Evolutionary conservation across 225 moss, liverwort and hornwort species (phyloP), one percentile per base, ranked within the genome.

Genomic region (Pleurozium schreberi): DNA sequence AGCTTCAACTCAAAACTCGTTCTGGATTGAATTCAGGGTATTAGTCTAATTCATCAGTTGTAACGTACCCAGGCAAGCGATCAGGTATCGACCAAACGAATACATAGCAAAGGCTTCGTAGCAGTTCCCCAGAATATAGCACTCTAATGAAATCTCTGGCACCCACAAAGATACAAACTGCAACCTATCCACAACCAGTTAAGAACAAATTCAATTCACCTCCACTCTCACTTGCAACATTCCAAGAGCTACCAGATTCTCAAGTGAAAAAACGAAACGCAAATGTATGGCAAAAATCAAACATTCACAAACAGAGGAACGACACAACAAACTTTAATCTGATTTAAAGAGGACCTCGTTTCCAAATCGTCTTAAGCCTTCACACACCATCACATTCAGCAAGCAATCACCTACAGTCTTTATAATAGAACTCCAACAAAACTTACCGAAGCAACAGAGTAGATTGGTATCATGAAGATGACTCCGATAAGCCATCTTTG

Each of bases 41-140:
- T 62, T 38, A 70, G 45, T 81, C 53, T 47, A 71, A 85, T 78
- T 65, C 60, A 49, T 50, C 74, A 57, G 23, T 52, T 58, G 40
- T 36, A 50, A 68, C 92, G 75, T 92, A 97, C 96, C 96, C 92
- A 98, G 83, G 92, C 98, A 98, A 80, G 97, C 98, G 89, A 98
- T 96, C 36, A 98, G 89, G 88, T 97, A 98, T 75, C 95, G 93
- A 86, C 97, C 92, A 93, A 98, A 98, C 49, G 96, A 95, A 90
- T 98, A 98, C 83, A 98, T 78, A 22, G 98, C 98, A 89, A 95
- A 97, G 50, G 98, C 97, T 94, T 98, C 98, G 82, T 98, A 98
- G 94, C 95, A 96, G 90, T 93, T 96, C 82, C 96, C 96, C 91
- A 98, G 62, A 91, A 96, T 95, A 81, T 94, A 93, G 94, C 98